phyloP scores from a whole-genome alignment of 257 asterid species.

The Scutellaria minor region DNA sequence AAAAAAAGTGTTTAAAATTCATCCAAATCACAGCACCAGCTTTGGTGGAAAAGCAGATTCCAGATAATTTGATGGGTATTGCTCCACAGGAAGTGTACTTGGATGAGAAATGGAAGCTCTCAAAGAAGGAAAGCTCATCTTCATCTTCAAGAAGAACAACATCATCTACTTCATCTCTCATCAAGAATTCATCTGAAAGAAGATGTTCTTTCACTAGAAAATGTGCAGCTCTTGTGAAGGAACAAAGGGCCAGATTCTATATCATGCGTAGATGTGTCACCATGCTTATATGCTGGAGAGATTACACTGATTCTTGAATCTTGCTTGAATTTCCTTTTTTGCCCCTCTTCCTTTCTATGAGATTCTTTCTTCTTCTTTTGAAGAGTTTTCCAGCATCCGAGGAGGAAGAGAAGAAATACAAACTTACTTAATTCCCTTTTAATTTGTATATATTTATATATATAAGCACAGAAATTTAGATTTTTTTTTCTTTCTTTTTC shows the following conservation, averaged over 20 bases:
- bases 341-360: constrained; percentile 60
- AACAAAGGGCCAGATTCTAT: constrained; percentile 86
- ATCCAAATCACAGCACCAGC: not conserved
- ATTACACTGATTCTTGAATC: constrained; percentile 64
- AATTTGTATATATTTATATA: constrained; percentile 23
- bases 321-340: not conserved
- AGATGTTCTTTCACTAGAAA: constrained; percentile 77
- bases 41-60: no score
- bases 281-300: constrained; percentile 94
- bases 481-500: not conserved
- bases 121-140: constrained; percentile 32
- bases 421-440: not conserved
- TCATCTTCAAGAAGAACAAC: constrained; percentile 32
- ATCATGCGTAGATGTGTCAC: constrained; percentile 89
- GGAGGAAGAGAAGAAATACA: constrained; percentile 39
- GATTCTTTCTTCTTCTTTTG: constrained; percentile 45
- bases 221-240: constrained; percentile 78
- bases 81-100: constrained; percentile 40
- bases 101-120: constrained; percentile 48
- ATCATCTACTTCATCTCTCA: constrained; percentile 30
- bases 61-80: constrained; percentile 12
- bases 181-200: constrained; percentile 43
- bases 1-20: not conserved
- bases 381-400: constrained; percentile 66
- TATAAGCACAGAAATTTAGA: constrained; percentile 18